phyloP scores from a whole-genome alignment of 2,329 filamentous ascomycete genomes.

The Tolypocladium pustulatum region DNA sequence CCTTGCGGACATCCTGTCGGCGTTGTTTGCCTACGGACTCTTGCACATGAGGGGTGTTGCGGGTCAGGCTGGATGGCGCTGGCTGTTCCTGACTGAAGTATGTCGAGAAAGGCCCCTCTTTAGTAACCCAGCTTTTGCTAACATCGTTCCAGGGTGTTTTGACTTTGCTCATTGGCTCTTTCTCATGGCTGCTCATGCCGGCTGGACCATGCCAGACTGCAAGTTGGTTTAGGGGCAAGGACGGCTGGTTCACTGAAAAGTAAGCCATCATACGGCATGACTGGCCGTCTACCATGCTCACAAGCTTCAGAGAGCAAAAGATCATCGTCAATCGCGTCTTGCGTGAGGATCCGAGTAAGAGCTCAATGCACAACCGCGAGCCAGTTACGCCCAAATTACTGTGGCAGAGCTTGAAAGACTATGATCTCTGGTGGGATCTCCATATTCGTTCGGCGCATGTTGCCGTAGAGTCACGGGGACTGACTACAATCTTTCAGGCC shows the following conservation, averaged over 20 bases:
- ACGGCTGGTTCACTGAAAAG: constrained; percentile 27
- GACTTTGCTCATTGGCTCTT: constrained; percentile 15
- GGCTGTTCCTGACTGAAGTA: constrained; percentile 15
- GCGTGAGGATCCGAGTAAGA: constrained; percentile 47
- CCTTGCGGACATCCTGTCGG: constrained; percentile 40
- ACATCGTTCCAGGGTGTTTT: constrained; percentile 9
- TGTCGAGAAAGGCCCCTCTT: neutral
- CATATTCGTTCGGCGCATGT: neutral
- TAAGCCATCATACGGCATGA: neutral
- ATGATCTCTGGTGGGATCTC: constrained; percentile 41
- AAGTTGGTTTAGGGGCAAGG: constrained; percentile 39
- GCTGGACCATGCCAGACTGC: constrained; percentile 30
- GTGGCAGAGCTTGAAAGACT: constrained; percentile 43
- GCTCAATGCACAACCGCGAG: constrained; percentile 47
- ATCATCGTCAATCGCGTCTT: constrained; percentile 46
- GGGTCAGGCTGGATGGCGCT: constrained; percentile 28
- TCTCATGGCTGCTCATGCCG: constrained; percentile 13
- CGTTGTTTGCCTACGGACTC: constrained; percentile 34
- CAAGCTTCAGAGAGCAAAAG: constrained; percentile 29
- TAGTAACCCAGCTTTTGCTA: neutral
- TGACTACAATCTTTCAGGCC: neutral
- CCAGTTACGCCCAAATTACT: constrained; percentile 33
- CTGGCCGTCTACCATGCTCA: neutral
- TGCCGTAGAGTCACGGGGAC: neutral
- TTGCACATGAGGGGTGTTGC: constrained; percentile 24